phyloP scores from a whole-genome alignment of 2,329 filamentous ascomycete genomes.

The Sarocladium kiliense region DNA sequence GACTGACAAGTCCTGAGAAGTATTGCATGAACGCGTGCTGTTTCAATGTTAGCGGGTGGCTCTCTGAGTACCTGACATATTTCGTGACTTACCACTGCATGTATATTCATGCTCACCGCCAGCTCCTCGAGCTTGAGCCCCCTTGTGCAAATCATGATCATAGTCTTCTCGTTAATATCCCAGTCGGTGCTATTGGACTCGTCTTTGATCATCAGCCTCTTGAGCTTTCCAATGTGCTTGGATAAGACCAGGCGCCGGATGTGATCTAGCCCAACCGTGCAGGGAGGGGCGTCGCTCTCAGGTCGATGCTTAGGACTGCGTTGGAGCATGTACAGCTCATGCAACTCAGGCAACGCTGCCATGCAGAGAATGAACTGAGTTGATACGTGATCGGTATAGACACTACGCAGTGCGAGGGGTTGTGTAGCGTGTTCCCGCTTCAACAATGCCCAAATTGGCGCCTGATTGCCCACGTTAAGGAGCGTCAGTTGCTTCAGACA shows the following conservation, averaged over 20 bases:
- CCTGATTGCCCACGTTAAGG: slow-evolving; percentile 59
- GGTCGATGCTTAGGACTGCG: slow-evolving; percentile 44
- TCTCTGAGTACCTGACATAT: background rate
- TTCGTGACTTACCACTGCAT: slow-evolving; percentile 44
- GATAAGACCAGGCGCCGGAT: slow-evolving; percentile 53
- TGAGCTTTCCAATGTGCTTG: slow-evolving; percentile 51
- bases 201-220: slow-evolving; percentile 56
- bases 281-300: slow-evolving; percentile 46
- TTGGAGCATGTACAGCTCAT: slow-evolving; percentile 58
- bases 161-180: slow-evolving; percentile 52
- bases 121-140: slow-evolving; percentile 50
- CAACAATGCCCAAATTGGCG: slow-evolving; percentile 53
- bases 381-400: slow-evolving; percentile 61
- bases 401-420: slow-evolving; percentile 48
- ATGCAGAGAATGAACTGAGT: slow-evolving; percentile 48
- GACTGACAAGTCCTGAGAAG: slow-evolving; percentile 38
- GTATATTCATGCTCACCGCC: slow-evolving; percentile 48
- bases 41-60: slow-evolving; percentile 7
- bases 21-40: slow-evolving; percentile 55
- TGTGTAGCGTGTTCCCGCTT: slow-evolving; percentile 46
- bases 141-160: slow-evolving; percentile 46
- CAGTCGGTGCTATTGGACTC: slow-evolving; percentile 42
- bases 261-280: slow-evolving; percentile 47
- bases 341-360: slow-evolving; percentile 44
- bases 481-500: slow-evolving; percentile 53